Conservation (phyloP, 805 yeast species). For the Saccharomycopsis malanga region DNA sequence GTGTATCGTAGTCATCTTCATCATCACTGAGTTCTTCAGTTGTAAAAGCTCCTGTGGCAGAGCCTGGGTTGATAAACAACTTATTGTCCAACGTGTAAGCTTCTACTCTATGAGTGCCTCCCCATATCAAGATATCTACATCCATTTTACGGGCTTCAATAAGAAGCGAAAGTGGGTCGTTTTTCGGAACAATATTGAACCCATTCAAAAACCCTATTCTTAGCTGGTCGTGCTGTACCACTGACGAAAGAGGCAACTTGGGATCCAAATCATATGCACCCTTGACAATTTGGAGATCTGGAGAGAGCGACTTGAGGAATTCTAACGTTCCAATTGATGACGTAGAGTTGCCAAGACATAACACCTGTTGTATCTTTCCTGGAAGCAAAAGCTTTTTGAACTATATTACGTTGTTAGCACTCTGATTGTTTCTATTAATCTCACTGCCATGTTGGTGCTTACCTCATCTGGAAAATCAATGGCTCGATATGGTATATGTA, state of each 20-base stretch:
- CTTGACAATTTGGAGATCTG: slow-evolving; percentile 66
- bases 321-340: slow-evolving; percentile 55
- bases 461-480: slow-evolving; percentile 45
- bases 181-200: slow-evolving; percentile 72
- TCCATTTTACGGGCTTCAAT: slow-evolving; percentile 84
- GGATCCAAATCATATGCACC: slow-evolving; percentile 70
- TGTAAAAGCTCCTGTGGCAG: slow-evolving; percentile 86
- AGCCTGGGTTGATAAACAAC: slow-evolving; percentile 93
- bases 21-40: slow-evolving; percentile 56
- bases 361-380: slow-evolving; percentile 77
- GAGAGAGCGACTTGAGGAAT: slow-evolving; percentile 60
- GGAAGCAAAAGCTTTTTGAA: slow-evolving; percentile 75
- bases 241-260: slow-evolving; percentile 51
- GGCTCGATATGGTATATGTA: slow-evolving; percentile 84
- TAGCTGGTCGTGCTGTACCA: slow-evolving; percentile 61
- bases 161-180: slow-evolving; percentile 78
- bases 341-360: slow-evolving; percentile 79
- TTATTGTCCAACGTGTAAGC: slow-evolving; percentile 90
- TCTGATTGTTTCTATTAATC: too few relatives aligned
- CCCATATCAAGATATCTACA: slow-evolving; percentile 87
- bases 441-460: neutral
- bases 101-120: slow-evolving; percentile 88
- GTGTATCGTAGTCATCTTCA: slow-evolving; percentile 37
- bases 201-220: slow-evolving; percentile 84
- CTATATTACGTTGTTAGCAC: slow-evolving; percentile 26